Evolutionary conservation across 495 filamentous ascomycete species (phyloP), one percentile per base, ranked within the genome.

Genomic region (Penicillium roqueforti): DNA sequence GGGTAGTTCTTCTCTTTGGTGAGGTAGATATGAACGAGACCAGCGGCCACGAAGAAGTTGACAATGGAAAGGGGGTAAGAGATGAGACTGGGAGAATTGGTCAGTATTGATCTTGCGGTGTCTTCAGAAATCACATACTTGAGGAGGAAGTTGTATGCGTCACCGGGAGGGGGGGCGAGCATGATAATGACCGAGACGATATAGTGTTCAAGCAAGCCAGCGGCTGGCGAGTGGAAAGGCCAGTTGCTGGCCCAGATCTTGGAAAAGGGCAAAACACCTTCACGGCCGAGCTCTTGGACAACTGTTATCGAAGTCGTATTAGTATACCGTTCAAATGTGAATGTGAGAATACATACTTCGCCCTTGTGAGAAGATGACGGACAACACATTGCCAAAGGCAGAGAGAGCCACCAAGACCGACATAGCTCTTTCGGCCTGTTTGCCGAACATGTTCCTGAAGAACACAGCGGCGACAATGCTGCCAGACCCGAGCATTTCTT

Each of bases 401-500:
- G 83, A 87, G n/a, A 89, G 66, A 2, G 86, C 85, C 14, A 89
- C 85, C 44, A 88, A 86, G 31, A 85, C 84, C 10, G 83, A 82
- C 53, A 89, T 80, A 39, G 79, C 82, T 43, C 75, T 76, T 58
- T 82, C 80, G 0, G 78, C 80, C 5, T 69, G 70, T 26, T 72
- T 66, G 10, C 85, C 84, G 54, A 87, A 85, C 44, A 88, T 78
- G 53, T 88, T 87, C 19, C 79, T 68, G 68, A 88, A 87, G 67
- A 89, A 81, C 1, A 77, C 59, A 0, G 82, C 84, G 3, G 84
- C 86, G 18, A 87, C 78, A 9, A 86, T 77, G 14, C 78, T 75
- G 19, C 80, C 80, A 0, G 81, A 82, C 4, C 70, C 70, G 8
- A 83, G 68, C 58, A 88, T 80, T 43, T 87, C 82, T 16, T 79